Evolutionary conservation across 2,329 filamentous ascomycete genomes (phyloP), one percentile per base, ranked within the genome.

Genomic region (Claviceps citrina): DNA sequence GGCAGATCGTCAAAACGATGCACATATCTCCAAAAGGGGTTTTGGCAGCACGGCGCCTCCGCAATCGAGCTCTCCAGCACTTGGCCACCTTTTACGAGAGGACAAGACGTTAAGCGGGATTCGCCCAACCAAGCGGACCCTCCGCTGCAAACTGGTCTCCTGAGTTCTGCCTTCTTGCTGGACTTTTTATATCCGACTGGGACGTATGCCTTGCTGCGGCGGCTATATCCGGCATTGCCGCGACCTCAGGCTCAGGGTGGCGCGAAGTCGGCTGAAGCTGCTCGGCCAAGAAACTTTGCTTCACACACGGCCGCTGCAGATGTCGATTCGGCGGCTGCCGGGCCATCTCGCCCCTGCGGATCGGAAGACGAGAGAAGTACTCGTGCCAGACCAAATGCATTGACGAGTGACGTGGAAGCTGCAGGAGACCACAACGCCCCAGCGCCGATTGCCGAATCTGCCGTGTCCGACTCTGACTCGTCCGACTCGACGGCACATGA

Each of bases 171-270:
- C 7, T 66, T 72, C 40, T 55, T 71, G 36, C 64, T 76, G 52
- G 71, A 75, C 52, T 75, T 75, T 40, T 54, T 75, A 7, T 74
- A 73, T 39, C 71, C 71, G 5, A 62, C 49, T 26, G 63, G 62
- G 8, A 61, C 67, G 9, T 42, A 64, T 10, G 55, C 61, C 12
- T 54, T 68, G 5, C 48, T 70, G 43, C 63, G 63, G 31, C 61
- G 60, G 22, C 48, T 59, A 8, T 56, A 59, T 33, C 54, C 54
- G n/a, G 46, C 46, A 18, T 32, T 56, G 2, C 49, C 51, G 7
- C 48, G 43, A 32, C 39, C 51, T 18, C 54, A 49, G 31, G 40
- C 51, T 18, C 54, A 49, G 31, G 40, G 49, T 36, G 47, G 44
- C 10, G 44, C 41, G 4, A 39, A 36, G 8, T 31, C 42, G 15